Base-by-base conservation (phyloP, 305 asterid species). In the Lippia alba region DNA sequence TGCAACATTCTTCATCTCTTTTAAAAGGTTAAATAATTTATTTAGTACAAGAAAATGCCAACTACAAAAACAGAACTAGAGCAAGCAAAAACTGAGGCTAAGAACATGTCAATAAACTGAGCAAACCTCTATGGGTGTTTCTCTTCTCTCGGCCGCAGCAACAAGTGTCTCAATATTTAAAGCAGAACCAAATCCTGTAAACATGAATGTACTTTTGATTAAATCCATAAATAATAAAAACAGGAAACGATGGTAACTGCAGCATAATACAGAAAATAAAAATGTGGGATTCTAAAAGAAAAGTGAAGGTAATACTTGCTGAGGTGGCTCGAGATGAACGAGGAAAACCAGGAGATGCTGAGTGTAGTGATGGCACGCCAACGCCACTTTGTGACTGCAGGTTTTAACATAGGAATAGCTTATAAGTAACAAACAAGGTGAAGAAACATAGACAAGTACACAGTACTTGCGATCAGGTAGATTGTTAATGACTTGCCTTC, bases 61-160 rank as follows among this genome's bases (percentile, higher is more conserved):
- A 34, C 49, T 57, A 56, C 40, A 45, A 40, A 10, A 61, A 46
- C 11, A 46, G 40, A 24, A 14, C 8, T 36, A 34, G 20, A 56
- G 10, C 39, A 70, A 33, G 20, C 33, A 66, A 49, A 30, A 61
- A 60, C 12, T 44, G 54, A 65, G 48, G 53, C 49, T 53, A 24
- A 69, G 39, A 75, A 75, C 41, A 53, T 4, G 33, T 59, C 48
- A 58, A 66, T 66, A 56, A 70, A 82, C 56, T 61, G 73, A 61
- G 65, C 80, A 96, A 98, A 96, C 99, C 98, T 96, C 98, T 71
- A 92, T 83, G 45, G 96, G 97, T 66, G 92, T 86, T 71, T 87
- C 94, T 76, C 96, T 89, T 81, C 97, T 91, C 84, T 96, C 99
- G 46, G 99, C 99, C 4, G 99, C 99, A 58, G 97, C 97, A 80